A percentile compares a stretch with the other conserved stretches of the same genome.
Conservation (phyloP, 306 rosid species). For the Trifolium subterraneum region DNA sequence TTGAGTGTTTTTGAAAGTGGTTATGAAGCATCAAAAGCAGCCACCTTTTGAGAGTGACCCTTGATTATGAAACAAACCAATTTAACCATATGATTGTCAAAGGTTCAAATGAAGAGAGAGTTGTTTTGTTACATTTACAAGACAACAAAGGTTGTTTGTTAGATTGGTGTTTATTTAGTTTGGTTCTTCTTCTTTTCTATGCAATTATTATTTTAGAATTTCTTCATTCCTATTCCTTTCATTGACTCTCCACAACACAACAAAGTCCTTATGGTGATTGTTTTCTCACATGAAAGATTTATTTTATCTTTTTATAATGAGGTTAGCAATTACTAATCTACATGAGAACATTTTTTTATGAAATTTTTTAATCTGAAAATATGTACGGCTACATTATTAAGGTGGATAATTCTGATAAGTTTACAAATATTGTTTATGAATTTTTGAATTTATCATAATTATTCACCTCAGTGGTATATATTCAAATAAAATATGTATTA, state of each 20-base stretch:
- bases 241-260: conserved; percentile 25
- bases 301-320: too few species aligned
- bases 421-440: too few species aligned
- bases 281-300: background rate
- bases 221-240: conserved; percentile 22
- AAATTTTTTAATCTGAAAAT: too few species aligned
- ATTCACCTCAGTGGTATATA: too few species aligned
- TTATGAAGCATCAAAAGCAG: conserved; percentile 37
- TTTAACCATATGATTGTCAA: conserved; percentile 40
- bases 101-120: conserved; percentile 26
- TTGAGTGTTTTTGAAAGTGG: background rate
- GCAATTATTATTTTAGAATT: conserved; percentile 13
- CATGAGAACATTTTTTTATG: too few species aligned
- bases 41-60: conserved; percentile 32
- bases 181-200: conserved; percentile 9
- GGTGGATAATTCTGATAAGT: too few species aligned
- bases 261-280: conserved; percentile 26
- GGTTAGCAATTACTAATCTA: too few species aligned
- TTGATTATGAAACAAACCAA: conserved; percentile 29
- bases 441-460: too few species aligned
- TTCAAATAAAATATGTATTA: too few species aligned
- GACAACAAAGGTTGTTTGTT: conserved; percentile 17
- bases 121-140: conserved; percentile 39
- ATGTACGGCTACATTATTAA: too few species aligned
- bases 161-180: conserved; percentile 26